Evolutionary conservation across 768 basidiomycete species (phyloP), one percentile per base, ranked within the genome.

Genomic region (Paxillus rubicundulus): DNA sequence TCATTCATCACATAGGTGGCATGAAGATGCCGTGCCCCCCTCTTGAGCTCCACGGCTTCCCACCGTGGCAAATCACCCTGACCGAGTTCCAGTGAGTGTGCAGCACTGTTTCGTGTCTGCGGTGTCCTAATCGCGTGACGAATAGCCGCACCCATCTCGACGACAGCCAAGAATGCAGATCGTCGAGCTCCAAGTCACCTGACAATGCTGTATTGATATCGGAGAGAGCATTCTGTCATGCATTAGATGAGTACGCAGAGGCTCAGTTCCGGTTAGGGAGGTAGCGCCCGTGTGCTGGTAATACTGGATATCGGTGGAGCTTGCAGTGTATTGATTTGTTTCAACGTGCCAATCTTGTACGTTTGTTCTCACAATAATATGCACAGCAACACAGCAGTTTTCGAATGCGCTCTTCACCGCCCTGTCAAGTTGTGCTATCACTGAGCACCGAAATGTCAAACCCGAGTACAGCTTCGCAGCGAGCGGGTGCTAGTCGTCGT

Each of bases 51-150:
- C 72, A 86, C 58, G 86, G 85, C 5, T 91, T 86, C 60, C 90
- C 90, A 16, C 90, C 90, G 14, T 92, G 90, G 89, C 90, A 92
- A 60, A 81, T 84, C n/a, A 75, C 85, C 50, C 70, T 92, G 38
- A 88, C 87, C 41, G 90, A 92, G 67, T 83, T 92, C 54, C 78
- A 84, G 90, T 91, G 63, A 70, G 86, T 70, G 10, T 42, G 20
- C 21, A 18, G 7, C 9, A 7, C 3, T 9, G 33, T 13, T 3
- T 46, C 45, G 32, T 44, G 34, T 36, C 9, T 49, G 43, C 14
- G 6, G 30, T 18, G 13, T 50, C 49, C 53, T 61, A 28, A 59
- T 42, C 24, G 30, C 36, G 40, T 17, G 14, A 27, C 1, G 16
- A 16, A 52, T 45, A 69, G 68, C 34, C 58, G 57, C 24, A 69